These are phyloP conservation scores for Citrus australasica DNA, from an alignment of 345 rosid species.

Conservation along the genomic window DNA sequence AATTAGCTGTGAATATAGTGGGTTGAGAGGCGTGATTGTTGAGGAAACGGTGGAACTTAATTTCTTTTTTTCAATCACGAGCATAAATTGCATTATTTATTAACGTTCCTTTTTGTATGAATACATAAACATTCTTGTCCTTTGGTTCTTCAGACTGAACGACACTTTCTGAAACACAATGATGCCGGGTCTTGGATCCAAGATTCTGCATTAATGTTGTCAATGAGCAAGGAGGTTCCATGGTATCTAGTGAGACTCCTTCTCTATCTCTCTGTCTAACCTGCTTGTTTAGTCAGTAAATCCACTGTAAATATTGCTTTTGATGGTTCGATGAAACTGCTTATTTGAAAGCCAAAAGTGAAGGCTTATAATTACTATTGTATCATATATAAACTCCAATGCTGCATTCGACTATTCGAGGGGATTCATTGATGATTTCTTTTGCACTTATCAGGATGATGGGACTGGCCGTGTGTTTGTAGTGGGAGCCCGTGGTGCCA, in stretches of 20 bases:
- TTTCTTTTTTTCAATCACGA: neutral
- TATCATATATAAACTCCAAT: neutral
- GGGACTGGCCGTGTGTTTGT: slow-evolving; percentile 70
- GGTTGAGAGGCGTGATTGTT: slow-evolving; percentile 73
- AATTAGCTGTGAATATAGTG: slow-evolving; percentile 70
- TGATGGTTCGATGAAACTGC: slow-evolving; percentile 10
- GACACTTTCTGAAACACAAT: slow-evolving; percentile 86
- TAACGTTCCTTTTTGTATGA: neutral
- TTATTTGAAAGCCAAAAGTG: neutral
- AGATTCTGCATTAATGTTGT: slow-evolving; percentile 87
- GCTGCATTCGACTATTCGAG: neutral
- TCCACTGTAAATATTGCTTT: slow-evolving; percentile 3
- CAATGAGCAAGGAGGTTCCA: slow-evolving; percentile 97
- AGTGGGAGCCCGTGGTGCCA: slow-evolving; percentile 69
- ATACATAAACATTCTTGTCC: neutral
- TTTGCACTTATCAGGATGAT: slow-evolving; percentile 52
- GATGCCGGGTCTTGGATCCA: slow-evolving; percentile 99
- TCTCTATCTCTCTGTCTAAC: neutral
- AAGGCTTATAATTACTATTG: slow-evolving; percentile 1
- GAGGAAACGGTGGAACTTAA: slow-evolving; percentile 63
- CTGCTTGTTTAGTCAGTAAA: neutral
- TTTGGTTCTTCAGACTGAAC: slow-evolving; percentile 63
- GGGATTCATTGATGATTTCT: neutral
- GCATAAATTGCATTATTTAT: neutral
- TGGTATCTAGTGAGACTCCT: slow-evolving; percentile 76